A percentile compares a stretch with the other conserved stretches of the same genome.
Evolutionary conservation across 192 early-diverging fungal species (phyloP).

Genomic region (Nowakowskiella sp.): DNA sequence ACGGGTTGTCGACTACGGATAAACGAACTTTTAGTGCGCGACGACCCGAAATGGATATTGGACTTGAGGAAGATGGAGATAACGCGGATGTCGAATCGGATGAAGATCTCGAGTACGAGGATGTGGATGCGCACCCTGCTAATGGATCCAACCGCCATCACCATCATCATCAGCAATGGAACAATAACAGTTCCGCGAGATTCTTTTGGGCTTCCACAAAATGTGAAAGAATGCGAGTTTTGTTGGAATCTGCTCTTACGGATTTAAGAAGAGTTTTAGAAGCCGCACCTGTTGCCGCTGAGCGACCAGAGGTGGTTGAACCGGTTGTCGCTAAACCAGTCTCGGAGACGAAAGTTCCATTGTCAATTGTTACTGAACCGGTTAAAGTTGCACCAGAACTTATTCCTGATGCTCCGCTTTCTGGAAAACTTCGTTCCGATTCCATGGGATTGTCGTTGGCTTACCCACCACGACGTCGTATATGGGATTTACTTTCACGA

Average conservation of each 20-base stretch:
- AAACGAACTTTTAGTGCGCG: too few species aligned
- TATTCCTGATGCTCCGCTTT: neutral
- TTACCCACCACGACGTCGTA: neutral
- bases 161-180: neutral
- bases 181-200: too few species aligned
- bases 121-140: too few species aligned
- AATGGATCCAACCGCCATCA: too few species aligned
- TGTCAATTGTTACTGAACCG: neutral
- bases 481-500: neutral
- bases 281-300: neutral
- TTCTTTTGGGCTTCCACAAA: neutral
- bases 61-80: neutral
- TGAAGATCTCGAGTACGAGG: too few species aligned
- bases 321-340: neutral
- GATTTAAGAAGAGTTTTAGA: neutral
- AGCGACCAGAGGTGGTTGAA: neutral
- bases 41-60: neutral
- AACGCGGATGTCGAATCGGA: neutral
- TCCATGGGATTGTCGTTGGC: neutral
- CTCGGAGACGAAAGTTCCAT: neutral
- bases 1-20: too few species aligned
- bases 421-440: neutral
- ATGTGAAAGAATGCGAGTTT: neutral
- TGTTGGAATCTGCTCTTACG: neutral
- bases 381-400: neutral